Evolutionary conservation across 2,329 filamentous ascomycete species (phyloP).

Genomic region (Cladosporium austrohemisphaericum): DNA sequence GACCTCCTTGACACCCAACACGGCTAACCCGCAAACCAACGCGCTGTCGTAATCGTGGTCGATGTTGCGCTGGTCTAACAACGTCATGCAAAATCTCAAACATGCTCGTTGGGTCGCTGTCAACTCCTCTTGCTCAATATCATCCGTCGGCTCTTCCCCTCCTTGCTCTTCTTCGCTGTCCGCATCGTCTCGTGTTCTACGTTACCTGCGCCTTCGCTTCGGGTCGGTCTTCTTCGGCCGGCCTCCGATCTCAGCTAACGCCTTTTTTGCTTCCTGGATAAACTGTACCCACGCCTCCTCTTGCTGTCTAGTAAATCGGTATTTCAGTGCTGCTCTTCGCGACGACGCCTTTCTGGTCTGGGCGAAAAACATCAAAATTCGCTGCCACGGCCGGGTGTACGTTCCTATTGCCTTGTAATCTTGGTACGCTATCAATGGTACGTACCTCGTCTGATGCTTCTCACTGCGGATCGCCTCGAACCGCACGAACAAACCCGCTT

Average conservation of each 20-base stretch:
- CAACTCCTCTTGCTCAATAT: neutral
- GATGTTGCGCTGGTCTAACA: conserved; percentile 21
- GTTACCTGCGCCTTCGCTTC: neutral
- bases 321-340: neutral
- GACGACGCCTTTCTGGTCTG: neutral
- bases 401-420: neutral
- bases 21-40: conserved; percentile 23
- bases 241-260: neutral
- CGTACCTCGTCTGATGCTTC: neutral
- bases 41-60: conserved; percentile 22
- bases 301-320: neutral
- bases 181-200: neutral
- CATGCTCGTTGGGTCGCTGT: conserved; percentile 16
- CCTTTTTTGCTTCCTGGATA: neutral
- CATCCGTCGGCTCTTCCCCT: neutral
- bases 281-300: neutral
- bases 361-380: neutral
- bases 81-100: conserved; percentile 24
- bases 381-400: neutral
- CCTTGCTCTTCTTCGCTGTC: neutral
- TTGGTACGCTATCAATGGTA: neutral
- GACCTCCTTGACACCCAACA: conserved; percentile 23
- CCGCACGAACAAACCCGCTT: too few relatives aligned
- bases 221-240: neutral
- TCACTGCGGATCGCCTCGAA: neutral